These are phyloP conservation scores for Penicillium sp. DNA, from an alignment of 2,329 filamentous ascomycete species.

Conservation along the genomic window DNA sequence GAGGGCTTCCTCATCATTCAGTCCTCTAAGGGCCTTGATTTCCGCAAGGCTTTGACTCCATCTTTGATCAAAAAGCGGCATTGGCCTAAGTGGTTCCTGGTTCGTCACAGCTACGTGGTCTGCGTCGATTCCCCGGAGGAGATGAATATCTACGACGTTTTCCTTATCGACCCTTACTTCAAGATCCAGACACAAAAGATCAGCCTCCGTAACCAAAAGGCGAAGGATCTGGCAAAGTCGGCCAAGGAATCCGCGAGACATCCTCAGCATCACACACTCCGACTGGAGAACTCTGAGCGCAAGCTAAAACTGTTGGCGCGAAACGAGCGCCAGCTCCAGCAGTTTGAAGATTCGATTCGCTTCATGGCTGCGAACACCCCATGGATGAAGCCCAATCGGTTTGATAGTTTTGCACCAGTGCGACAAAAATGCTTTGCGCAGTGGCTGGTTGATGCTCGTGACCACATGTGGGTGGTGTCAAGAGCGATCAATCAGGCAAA, in stretches of 20 bases:
- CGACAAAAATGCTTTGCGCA: constrained; percentile 85
- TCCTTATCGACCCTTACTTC: constrained; percentile 91
- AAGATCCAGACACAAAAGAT: constrained; percentile 73
- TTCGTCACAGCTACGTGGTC: constrained; percentile 96
- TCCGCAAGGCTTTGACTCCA: constrained; percentile 78
- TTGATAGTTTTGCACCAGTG: constrained; percentile 91
- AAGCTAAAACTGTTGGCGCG: constrained; percentile 89
- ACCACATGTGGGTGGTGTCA: constrained; percentile 99
- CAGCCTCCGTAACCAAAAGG: constrained; percentile 54
- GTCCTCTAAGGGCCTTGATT: constrained; percentile 85
- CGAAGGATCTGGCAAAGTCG: constrained; percentile 66
- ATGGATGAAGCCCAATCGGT: constrained; percentile 84
- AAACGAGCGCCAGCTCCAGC: constrained; percentile 84
- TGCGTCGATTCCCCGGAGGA: constrained; percentile 98
- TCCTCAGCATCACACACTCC: constrained; percentile 80
- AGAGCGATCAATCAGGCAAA: constrained; percentile 95
- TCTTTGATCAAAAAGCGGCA: constrained; percentile 79
- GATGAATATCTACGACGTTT: constrained; percentile 98
- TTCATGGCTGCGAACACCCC: constrained; percentile 82
- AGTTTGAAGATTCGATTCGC: constrained; percentile 91
- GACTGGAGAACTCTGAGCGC: constrained; percentile 87
- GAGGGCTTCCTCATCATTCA: constrained; percentile 93
- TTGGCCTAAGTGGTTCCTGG: constrained; percentile 94
- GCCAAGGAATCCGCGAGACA: constrained; percentile 65
- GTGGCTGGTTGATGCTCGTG: constrained; percentile 94